phyloP scores from a whole-genome alignment of 2,329 filamentous ascomycete species.

The Teratosphaeria zuluensis region DNA sequence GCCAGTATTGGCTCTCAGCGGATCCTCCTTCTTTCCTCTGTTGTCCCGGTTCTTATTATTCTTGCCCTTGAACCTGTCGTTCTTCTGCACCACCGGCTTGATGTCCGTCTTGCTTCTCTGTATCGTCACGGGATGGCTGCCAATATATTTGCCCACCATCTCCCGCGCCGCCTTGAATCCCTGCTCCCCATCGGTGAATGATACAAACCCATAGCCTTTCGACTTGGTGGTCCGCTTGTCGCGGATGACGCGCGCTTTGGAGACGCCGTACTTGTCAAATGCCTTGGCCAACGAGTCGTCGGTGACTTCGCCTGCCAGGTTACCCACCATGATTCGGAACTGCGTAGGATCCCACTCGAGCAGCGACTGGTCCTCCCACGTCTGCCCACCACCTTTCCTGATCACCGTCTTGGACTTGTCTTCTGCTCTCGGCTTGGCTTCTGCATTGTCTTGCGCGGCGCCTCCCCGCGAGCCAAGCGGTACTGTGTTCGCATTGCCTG shows the following conservation, averaged over 20 bases:
- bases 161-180: slow-evolving; percentile 94
- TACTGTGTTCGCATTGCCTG: slow-evolving; percentile 5
- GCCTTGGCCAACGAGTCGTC: slow-evolving; percentile 93
- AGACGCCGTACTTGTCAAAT: slow-evolving; percentile 81
- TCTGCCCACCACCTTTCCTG: slow-evolving; percentile 80
- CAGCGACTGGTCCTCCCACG: slow-evolving; percentile 79
- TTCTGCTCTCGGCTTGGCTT: not conserved
- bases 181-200: slow-evolving; percentile 88
- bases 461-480: slow-evolving; percentile 1
- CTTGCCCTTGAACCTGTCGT: slow-evolving; percentile 28
- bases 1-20: slow-evolving; percentile 27
- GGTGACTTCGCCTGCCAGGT: slow-evolving; percentile 92
- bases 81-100: slow-evolving; percentile 56
- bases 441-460: not conserved
- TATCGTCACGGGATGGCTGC: slow-evolving; percentile 74
- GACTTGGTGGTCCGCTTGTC: slow-evolving; percentile 96
- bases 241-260: slow-evolving; percentile 85
- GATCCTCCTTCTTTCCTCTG: slow-evolving; percentile 30
- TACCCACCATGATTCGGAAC: slow-evolving; percentile 90
- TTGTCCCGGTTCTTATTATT: slow-evolving; percentile 27
- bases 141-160: slow-evolving; percentile 99
- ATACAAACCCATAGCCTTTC: slow-evolving; percentile 93
- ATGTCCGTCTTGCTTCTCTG: slow-evolving; percentile 88
- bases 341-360: slow-evolving; percentile 95
- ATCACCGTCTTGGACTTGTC: slow-evolving; percentile 67